Evolutionary conservation across 1,284 basidiomycete genomes (phyloP).

Genomic region (Takashimella tepidaria): DNA sequence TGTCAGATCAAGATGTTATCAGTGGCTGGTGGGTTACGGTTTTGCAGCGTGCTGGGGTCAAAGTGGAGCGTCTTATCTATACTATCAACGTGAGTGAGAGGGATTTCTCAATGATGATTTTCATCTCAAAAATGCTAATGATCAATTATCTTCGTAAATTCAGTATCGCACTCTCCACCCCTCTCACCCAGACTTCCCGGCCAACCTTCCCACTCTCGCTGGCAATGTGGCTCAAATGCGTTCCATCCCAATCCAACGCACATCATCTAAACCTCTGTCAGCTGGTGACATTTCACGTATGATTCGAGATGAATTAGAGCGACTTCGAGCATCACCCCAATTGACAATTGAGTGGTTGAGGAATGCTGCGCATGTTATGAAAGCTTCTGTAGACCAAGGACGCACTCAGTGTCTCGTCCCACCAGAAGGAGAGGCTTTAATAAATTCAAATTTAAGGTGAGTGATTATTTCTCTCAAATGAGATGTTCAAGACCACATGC

Average conservation of each 20-base stretch:
- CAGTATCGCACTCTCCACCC: slow-evolving; percentile 25
- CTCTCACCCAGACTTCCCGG: slow-evolving; percentile 23
- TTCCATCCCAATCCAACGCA: slow-evolving; percentile 13
- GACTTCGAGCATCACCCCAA: slow-evolving; percentile 15
- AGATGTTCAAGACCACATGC: too few relatives aligned
- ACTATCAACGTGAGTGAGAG: slow-evolving; percentile 21
- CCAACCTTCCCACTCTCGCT: slow-evolving; percentile 16
- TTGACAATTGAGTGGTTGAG: slow-evolving; percentile 13
- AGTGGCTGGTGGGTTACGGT: slow-evolving; percentile 24
- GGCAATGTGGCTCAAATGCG: slow-evolving; percentile 32
- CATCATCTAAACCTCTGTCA: background rate
- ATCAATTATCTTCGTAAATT: too few relatives aligned
- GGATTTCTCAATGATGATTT: too few relatives aligned
- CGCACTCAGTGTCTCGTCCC: slow-evolving; percentile 19
- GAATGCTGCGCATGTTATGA: slow-evolving; percentile 14
- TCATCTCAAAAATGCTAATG: background rate
- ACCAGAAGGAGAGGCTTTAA: slow-evolving; percentile 11
- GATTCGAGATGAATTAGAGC: slow-evolving; percentile 9
- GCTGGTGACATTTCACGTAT: slow-evolving; percentile 10
- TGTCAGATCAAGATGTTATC: slow-evolving; percentile 21
- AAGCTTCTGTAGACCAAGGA: slow-evolving; percentile 11
- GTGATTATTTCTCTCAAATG: slow-evolving; percentile 1
- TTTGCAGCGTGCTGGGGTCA: slow-evolving; percentile 16
- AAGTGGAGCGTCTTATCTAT: slow-evolving; percentile 17
- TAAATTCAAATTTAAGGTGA: slow-evolving; percentile 28